phyloP scores from a whole-genome alignment of 2,329 filamentous ascomycete species.

The Fusarium penzigii region DNA sequence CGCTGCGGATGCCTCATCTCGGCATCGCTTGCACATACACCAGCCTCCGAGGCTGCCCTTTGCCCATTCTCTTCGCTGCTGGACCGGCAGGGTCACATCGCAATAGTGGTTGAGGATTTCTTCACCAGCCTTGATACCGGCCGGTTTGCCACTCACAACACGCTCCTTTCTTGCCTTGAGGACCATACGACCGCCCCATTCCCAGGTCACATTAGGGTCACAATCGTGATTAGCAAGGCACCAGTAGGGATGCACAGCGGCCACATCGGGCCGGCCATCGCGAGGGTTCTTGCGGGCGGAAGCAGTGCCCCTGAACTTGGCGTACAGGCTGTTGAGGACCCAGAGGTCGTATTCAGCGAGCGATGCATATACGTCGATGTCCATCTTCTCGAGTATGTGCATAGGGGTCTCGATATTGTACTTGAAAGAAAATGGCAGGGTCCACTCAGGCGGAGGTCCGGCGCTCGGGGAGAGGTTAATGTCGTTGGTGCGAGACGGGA shows the following conservation, averaged over 20 bases:
- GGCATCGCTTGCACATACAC: constrained; percentile 84
- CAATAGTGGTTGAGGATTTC: constrained; percentile 96
- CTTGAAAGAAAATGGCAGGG: constrained; percentile 76
- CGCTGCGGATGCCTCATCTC: constrained; percentile 73
- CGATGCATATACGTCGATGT: constrained; percentile 70
- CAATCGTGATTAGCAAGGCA: constrained; percentile 96
- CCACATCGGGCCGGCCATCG: constrained; percentile 85
- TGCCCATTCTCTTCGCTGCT: constrained; percentile 86
- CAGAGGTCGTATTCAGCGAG: constrained; percentile 67
- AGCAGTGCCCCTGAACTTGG: constrained; percentile 91
- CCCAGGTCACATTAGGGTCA: constrained; percentile 92
- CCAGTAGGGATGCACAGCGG: constrained; percentile 93
- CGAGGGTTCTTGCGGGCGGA: constrained; percentile 76
- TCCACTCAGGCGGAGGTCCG: constrained; percentile 62
- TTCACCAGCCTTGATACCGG: constrained; percentile 73
- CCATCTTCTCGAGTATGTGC: constrained; percentile 82
- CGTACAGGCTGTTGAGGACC: constrained; percentile 89
- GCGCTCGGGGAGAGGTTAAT: constrained; percentile 55
- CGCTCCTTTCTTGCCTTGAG: constrained; percentile 64
- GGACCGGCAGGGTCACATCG: constrained; percentile 76
- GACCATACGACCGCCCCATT: constrained; percentile 80
- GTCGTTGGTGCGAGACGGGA: constrained; percentile 52
- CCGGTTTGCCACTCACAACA: constrained; percentile 50
- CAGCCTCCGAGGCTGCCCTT: constrained; percentile 82
- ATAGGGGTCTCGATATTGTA: constrained; percentile 74